Evolutionary conservation across 306 rosid genomes (phyloP).

Genomic region (Senna siamea): DNA sequence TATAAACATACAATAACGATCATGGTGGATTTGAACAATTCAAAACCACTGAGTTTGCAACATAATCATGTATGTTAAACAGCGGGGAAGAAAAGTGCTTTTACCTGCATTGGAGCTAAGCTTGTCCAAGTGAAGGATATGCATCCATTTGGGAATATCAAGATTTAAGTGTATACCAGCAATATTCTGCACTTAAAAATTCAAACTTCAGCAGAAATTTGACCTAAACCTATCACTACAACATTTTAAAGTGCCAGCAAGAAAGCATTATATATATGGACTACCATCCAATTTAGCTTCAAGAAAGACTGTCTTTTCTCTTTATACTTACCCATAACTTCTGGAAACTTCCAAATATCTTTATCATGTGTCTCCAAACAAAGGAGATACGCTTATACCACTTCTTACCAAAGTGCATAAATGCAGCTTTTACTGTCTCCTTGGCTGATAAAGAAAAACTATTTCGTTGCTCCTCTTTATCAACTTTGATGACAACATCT

Average conservation of each 20-base stretch:
- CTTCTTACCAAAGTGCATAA: constrained; percentile 67
- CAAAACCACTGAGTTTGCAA: constrained; percentile 28
- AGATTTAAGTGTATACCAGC: constrained; percentile 83
- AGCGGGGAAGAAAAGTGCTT: constrained; percentile 19
- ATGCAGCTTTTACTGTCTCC: constrained; percentile 76
- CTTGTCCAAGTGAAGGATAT: constrained; percentile 81
- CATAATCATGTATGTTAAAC: constrained; percentile 16
- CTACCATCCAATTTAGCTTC: constrained; percentile 24
- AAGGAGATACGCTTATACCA: constrained; percentile 82
- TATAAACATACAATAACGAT: not conserved
- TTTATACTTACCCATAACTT: constrained; percentile 79
- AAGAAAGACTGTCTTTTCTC: constrained; percentile 29
- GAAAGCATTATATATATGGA: constrained; percentile 2
- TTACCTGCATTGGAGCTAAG: constrained; percentile 79
- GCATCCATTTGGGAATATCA: constrained; percentile 93
- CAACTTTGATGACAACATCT: constrained; percentile 58
- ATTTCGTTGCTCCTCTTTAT: constrained; percentile 63
- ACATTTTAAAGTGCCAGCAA: constrained; percentile 3
- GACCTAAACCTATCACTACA: not conserved
- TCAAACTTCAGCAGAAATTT: constrained; percentile 39
- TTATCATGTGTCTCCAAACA: constrained; percentile 65
- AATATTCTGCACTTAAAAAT: constrained; percentile 68
- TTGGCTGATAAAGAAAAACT: constrained; percentile 68
- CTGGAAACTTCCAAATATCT: constrained; percentile 63
- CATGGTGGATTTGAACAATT: not conserved